Evolutionary conservation across 768 basidiomycete genomes (phyloP), one percentile per base, ranked within the genome.

Genomic region (Tricholoma flavovirens): DNA sequence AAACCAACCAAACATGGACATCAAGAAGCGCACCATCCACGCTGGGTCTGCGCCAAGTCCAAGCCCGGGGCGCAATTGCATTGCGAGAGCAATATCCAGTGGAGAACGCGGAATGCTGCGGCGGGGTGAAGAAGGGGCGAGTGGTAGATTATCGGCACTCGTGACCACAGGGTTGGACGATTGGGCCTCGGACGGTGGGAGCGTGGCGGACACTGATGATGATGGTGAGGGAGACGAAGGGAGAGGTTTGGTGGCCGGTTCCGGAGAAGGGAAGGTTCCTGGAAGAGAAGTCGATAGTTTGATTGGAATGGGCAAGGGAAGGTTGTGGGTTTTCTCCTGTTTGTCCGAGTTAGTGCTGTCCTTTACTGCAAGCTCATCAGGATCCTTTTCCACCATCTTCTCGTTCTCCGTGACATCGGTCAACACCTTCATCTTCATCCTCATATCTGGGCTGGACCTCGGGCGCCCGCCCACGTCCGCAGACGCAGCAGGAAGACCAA

Each of bases 1-100:
- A 59, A 90, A 76, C 88, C 88, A 90, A 21, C 87, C 88, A 67
- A 87, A 89, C 69, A 88, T 78, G n/a, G n/a, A n/a, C 29, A 90
- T 88, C 69, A 90, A 68, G 66, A 88, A 90, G 57, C 87, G 73
- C 49, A 90, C 85, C 76, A 88, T 80, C 86, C 86, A 90, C 35
- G 87, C 87, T 5, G 86, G 78, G 62, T 90, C 88, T 11, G 87
- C 83, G 36, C 86, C 84, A 10, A 79, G 68, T 35, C 87, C 87
- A 19, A 88, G 69, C 1, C 87, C 86, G 4, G 86, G 87, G 29
- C 86, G 78, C 49, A 29, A 29, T 29, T 29, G 29, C 29, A 29
- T 32, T 8, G 10, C 30, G 30, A 32, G 30, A 32, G 30, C 30
- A 32, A 32, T 32, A 32, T 32, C 30, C 10, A 32, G 30, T 2